Evolutionary conservation across 169 alveolate genomes (phyloP), one percentile per base, ranked within the genome.

Genomic region (Cryptosporidium ryanae): DNA sequence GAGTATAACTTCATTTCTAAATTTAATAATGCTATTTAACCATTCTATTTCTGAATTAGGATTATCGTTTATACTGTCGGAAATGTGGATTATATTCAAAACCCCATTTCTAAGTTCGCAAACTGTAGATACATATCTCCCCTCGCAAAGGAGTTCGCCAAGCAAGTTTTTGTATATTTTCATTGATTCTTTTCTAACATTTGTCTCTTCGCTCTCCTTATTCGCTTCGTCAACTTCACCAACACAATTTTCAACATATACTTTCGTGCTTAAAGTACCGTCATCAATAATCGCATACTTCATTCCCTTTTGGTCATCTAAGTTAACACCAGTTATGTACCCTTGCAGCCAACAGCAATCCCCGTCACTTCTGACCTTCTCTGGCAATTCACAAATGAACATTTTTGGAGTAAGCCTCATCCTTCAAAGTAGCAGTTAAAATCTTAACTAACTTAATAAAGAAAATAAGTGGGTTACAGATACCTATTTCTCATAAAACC

Each of bases 261-360:
- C 27, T 38, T 10, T 55, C 13, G 59, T 13, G 32, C 76, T 76
- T n/a, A 48, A 31, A 18, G 87, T 76, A 12, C 87, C 71, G 25
- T 76, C 87, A 59, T 76, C 87, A 29, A 76, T n/a, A 13, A 31
- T 48, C 10, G 65, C 46, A 23, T 7, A 27, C 5, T 76, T 61
- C 55, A 68, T 15, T 50, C 25, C 65, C 18, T 65, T 65, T 50
- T 29, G 23, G 13, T 31, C 32, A 8, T 17, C 52, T 1, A 76
- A 8, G 13, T 76, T 61, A 7, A 76, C 27, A 13, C 31, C 31
- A 7, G 63, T 48, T 7, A 76, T 55, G 48, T 32, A 76, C 34
- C 87, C 87, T 44, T 59, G 71, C 34, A 76, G 25, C 87, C 87
- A 76, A 44, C 63, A 76, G 15, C 87, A 76, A 17, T 76, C 71